A percentile compares a stretch with the other conserved stretches of the same genome.
Evolutionary conservation across 345 rosid species (phyloP).

Genomic region (Syzygium jambos): DNA sequence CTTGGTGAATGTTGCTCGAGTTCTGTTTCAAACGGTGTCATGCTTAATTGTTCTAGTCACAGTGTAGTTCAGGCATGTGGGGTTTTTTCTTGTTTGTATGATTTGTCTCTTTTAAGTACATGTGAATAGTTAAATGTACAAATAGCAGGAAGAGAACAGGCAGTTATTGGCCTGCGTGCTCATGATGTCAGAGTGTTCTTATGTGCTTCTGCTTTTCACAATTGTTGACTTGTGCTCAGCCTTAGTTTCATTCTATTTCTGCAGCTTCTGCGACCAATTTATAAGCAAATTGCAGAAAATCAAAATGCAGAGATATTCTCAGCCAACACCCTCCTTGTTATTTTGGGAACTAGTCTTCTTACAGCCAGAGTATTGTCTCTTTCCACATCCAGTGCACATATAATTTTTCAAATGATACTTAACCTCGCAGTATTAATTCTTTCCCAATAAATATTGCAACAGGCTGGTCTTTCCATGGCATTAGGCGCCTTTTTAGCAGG

Average conservation of each 20-base stretch:
- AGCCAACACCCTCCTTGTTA: conserved; percentile 91
- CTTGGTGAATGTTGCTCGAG: not conserved
- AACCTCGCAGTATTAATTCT: not conserved
- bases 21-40: not conserved
- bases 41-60: not conserved
- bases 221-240: not conserved
- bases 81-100: not conserved
- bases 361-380: conserved; percentile 81
- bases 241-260: conserved; percentile 3
- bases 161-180: not conserved
- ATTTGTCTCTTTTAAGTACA: not conserved
- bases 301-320: conserved; percentile 98
- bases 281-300: conserved; percentile 95
- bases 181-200: not conserved
- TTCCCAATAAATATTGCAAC: conserved; percentile 1
- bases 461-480: conserved; percentile 99
- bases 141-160: not conserved
- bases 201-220: not conserved
- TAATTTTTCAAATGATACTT: not conserved
- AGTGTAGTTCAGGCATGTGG: not conserved
- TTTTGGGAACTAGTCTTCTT: conserved; percentile 96
- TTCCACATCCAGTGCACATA: not conserved
- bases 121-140: not conserved
- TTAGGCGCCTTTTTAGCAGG: conserved; percentile 99
- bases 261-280: conserved; percentile 98